Percentiles rank a stretch among this genome's conserved stretches.
These are phyloP conservation scores for Aurinia saxatilis DNA, from an alignment of 345 rosid species.

Conservation along the genomic window DNA sequence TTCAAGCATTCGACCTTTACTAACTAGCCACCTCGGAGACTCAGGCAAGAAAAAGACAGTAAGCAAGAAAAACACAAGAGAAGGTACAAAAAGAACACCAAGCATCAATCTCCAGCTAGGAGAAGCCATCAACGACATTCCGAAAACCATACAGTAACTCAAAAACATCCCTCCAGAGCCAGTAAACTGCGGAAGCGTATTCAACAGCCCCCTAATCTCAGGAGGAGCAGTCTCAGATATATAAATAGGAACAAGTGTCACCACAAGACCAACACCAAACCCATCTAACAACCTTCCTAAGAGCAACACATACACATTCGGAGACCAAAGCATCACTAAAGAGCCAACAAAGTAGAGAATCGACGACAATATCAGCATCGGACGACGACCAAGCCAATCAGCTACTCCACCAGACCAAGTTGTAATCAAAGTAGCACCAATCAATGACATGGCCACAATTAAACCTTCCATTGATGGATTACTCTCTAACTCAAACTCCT, in stretches of 20 bases:
- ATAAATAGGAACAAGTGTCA: constrained; percentile 84
- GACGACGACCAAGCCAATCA: constrained; percentile 87
- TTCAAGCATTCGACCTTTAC: constrained; percentile 90
- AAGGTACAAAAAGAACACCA: constrained; percentile 84
- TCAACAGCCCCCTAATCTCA: constrained; percentile 77
- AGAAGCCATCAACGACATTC: constrained; percentile 63
- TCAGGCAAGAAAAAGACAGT: constrained; percentile 76
- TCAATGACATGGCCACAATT: constrained; percentile 87
- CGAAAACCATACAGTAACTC: constrained; percentile 85
- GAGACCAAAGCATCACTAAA: constrained; percentile 89
- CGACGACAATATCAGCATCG: constrained; percentile 74
- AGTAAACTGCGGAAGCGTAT: constrained; percentile 91
- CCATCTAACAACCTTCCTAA: constrained; percentile 92
- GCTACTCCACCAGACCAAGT: constrained; percentile 80
- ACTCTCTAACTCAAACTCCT: constrained; percentile 65
- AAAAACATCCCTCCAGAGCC: constrained; percentile 94
- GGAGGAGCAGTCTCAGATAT: constrained; percentile 98
- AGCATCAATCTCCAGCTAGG: constrained; percentile 99
- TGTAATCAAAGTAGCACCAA: constrained; percentile 86
- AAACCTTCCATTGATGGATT: constrained; percentile 78
- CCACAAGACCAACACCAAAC: constrained; percentile 84
- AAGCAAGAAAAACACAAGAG: constrained; percentile 52
- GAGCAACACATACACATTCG: constrained; percentile 73
- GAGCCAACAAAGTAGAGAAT: constrained; percentile 67
- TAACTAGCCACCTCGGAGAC: constrained; percentile 98